Base-by-base conservation (phyloP, 2,329 filamentous ascomycete genomes). In the Coniochaeta ligniaria region DNA sequence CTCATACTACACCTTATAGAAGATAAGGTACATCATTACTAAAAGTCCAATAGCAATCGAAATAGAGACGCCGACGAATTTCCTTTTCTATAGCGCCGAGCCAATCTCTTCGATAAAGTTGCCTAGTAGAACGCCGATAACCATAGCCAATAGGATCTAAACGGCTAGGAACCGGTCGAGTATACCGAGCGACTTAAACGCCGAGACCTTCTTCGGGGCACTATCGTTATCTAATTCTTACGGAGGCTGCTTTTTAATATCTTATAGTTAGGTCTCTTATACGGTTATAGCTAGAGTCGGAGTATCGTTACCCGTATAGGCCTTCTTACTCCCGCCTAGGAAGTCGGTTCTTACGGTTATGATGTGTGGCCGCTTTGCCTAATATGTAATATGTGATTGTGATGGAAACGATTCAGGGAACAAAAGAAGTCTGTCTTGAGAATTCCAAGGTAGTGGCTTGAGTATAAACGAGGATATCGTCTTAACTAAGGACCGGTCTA, bases 11-110 rank as follows among this genome's bases (percentile, higher is more conserved):
- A 96, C 89, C 72, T 95, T 95, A 80, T 91, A 96, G 0, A 96
- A 78, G 62, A 96, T 96, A 0, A 91, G 92, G 69, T 95, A 96
- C 91, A 96, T 96, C 91, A 96, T 96, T 47, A 96, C 86, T 1
- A 96, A 80, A 0, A 96, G 76, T 0, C 92, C 91, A 56, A 96
- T 77, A 0, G 91, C 66, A 17, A 82, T 80, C 0, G 80, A 78
- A 1, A 72, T 59, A 0, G 72, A 74, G 1, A 74, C 70, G 3
- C 66, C 68, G 3, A 90, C 88, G 66, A 94, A 92, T 28, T 84
- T 82, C 6, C 90, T 90, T 66, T 80, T 83, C 63, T 93, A 83
- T 14, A 95, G 72, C 0, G 85, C 82, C 0, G 80, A 80, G 0
- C 83, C 86, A 1, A 83, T 83, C 26, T 76, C 77, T 0, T 84